Conservation (phyloP, 169 alveolate genomes). For the Eimeria acervulina region DNA sequence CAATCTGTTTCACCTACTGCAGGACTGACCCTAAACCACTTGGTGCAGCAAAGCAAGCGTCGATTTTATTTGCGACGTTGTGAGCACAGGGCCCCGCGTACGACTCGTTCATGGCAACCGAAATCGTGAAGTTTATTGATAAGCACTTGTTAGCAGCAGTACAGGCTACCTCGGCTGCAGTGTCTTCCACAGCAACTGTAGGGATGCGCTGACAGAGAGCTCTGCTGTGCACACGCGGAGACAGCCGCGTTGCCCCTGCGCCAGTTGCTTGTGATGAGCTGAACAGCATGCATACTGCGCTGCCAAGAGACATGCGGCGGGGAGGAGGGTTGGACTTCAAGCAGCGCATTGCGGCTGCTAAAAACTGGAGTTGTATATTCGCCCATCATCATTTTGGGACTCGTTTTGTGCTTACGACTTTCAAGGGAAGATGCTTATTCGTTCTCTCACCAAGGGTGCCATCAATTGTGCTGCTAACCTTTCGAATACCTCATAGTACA, state of each 20-base stretch:
- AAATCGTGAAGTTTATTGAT: constrained; percentile 46
- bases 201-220: background rate
- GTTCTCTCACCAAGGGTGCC: background rate
- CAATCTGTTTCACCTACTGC: background rate
- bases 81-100: constrained; percentile 71
- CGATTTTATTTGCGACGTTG: background rate
- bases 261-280: background rate
- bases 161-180: background rate
- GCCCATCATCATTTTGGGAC: background rate
- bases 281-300: background rate
- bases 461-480: too few species aligned
- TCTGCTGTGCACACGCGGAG: background rate
- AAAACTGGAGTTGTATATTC: background rate
- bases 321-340: background rate
- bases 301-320: background rate
- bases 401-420: background rate
- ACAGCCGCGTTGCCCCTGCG: background rate
- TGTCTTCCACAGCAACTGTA: background rate
- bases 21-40: background rate
- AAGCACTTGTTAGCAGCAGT: constrained; percentile 21
- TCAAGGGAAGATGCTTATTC: background rate
- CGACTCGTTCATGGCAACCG: constrained; percentile 29
- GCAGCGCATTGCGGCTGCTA: too few species aligned
- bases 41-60: background rate
- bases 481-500: background rate